Evolutionary conservation across 2,329 filamentous ascomycete species (phyloP), one percentile per base, ranked within the genome.

Genomic region (Claviceps africana): DNA sequence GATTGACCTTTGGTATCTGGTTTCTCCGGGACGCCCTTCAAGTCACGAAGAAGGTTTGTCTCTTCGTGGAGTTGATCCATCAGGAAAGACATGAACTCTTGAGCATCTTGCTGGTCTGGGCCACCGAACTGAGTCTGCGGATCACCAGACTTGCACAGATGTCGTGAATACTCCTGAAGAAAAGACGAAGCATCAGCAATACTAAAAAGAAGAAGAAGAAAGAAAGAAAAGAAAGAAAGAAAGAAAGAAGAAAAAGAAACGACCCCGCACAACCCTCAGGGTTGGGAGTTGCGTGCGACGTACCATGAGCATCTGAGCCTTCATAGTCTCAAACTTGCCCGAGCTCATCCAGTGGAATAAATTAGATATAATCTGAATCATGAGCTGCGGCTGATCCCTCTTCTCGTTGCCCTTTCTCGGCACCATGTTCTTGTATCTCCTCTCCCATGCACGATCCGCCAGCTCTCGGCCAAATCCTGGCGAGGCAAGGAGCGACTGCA

Each of bases 11-110:
- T 62, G 28, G 65, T 69, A 33, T 62, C 58, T 11, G 68, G 68
- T 54, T 68, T 61, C 22, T 55, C 42, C 1, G 58, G 58, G 4
- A 58, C 59, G 50, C 65, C 64, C 21, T 62, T 57, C 21, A 55
- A 72, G 54, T 82, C 72, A n/a, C 72, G 70, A 15, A 66, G 65
- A 28, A 64, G 65, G 64, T 95, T 94, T 5, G 94, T 82, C 67
- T 98, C 93, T 62, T 93, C 86, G 59, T 91, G 85, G 13, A 97
- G 73, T 57, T 85, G 83, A 51, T 87, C 82, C 39, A 95, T 75
- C 28, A 96, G 67, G 62, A 94, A 95, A 46, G 82, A 81, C 58
- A 91, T 82, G 59, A 95, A 95, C 61, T 97, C 93, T 57, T 90
- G 86, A 1, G 89, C 85, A 62, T 98, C 93, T 67, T 97, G 93